A percentile compares a stretch with the other conserved stretches of the same genome.
Evolutionary conservation across 1,284 basidiomycete genomes (phyloP).

Genomic region (Neolentinus lepideus): DNA sequence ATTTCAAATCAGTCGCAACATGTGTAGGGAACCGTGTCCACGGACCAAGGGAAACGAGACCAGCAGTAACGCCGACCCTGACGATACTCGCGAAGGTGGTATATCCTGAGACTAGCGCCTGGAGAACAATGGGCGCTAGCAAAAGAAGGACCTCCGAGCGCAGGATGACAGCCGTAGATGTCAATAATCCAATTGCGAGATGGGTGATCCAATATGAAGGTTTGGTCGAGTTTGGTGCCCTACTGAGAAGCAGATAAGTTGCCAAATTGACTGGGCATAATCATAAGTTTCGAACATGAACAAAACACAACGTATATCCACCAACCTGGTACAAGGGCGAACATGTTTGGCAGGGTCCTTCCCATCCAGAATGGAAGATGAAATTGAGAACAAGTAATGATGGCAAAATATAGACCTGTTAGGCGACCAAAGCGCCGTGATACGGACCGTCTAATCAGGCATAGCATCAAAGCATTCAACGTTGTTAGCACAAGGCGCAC

Average conservation of each 20-base stretch:
- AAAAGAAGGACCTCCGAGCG: slow-evolving; percentile 77
- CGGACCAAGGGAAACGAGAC: slow-evolving; percentile 53
- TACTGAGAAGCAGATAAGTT: slow-evolving; percentile 44
- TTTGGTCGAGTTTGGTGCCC: slow-evolving; percentile 31
- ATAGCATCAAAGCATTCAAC: slow-evolving; percentile 59
- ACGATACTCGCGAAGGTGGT: slow-evolving; percentile 40
- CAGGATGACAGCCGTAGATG: slow-evolving; percentile 67
- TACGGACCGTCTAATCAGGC: slow-evolving; percentile 58
- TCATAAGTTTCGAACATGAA: not conserved
- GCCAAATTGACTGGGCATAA: slow-evolving; percentile 54
- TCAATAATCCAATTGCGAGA: slow-evolving; percentile 44
- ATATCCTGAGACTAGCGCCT: slow-evolving; percentile 40
- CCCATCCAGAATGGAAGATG: slow-evolving; percentile 93
- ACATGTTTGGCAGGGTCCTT: slow-evolving; percentile 91
- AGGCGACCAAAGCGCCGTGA: slow-evolving; percentile 53
- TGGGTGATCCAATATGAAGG: slow-evolving; percentile 29
- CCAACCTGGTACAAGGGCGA: slow-evolving; percentile 77
- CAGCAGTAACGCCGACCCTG: slow-evolving; percentile 45
- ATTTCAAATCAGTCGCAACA: not conserved
- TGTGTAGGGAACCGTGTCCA: slow-evolving; percentile 3
- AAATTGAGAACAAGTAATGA: slow-evolving; percentile 79
- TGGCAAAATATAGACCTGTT: slow-evolving; percentile 52
- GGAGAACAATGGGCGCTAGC: slow-evolving; percentile 54
- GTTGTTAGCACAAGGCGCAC: slow-evolving; percentile 74
- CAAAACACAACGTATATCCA: not conserved